These are phyloP conservation scores for Hura crepitans DNA, from an alignment of 441 rosid species.

Conservation along the genomic window DNA sequence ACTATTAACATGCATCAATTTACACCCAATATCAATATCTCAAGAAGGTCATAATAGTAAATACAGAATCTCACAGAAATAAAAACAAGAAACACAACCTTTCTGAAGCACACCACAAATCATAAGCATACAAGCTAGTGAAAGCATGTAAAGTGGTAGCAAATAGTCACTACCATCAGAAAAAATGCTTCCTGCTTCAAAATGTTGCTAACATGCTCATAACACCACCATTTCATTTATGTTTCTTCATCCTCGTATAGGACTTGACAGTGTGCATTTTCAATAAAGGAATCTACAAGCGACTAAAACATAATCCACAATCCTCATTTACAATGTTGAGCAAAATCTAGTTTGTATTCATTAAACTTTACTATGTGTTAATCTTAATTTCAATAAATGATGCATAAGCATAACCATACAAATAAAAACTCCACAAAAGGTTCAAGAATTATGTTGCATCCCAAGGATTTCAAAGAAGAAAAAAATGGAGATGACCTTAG, in stretches of 20 bases:
- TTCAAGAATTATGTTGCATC: neutral
- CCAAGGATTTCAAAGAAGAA: neutral
- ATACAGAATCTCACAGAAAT: neutral
- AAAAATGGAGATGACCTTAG: constrained; percentile 45
- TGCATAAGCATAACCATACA: neutral
- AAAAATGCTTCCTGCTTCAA: neutral
- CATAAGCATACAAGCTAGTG: neutral
- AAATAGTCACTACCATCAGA: neutral
- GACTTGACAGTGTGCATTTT: neutral
- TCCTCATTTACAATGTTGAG: neutral
- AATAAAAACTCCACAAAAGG: neutral
- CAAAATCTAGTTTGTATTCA: neutral
- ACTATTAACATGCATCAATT: neutral
- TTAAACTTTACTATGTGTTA: neutral
- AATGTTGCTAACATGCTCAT: neutral
- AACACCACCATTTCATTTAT: neutral
- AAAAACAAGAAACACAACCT: neutral
- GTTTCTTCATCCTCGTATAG: neutral
- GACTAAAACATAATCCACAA: neutral
- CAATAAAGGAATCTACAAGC: neutral
- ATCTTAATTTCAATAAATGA: neutral
- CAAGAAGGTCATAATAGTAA: neutral
- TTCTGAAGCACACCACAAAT: neutral
- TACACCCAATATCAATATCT: neutral
- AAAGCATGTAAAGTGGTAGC: neutral